Base-by-base conservation (phyloP, 2,329 filamentous ascomycete species). In the Aspergillus japonicus region DNA sequence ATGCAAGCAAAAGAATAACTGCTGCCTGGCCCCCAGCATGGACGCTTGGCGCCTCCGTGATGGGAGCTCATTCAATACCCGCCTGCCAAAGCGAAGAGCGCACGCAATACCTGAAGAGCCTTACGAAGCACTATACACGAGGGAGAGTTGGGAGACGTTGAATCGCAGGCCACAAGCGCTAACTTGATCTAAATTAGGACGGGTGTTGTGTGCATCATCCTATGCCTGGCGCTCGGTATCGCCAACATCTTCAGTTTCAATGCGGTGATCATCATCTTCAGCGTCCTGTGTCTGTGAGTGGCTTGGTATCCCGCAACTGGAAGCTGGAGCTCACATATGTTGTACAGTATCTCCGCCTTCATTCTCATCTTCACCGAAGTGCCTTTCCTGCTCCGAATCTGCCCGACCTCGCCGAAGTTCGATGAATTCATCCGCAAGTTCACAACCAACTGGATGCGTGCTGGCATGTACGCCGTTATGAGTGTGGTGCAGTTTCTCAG, bases 371-470 rank as follows among this genome's bases (percentile, higher is more conserved):
- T 95, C 78, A 84, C 94, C 73, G 91, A 99, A 77, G 89, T 99
- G 19, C 95, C 95, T 29, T 88, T 98, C 61, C 90, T 99, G 59
- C 88, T 99, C 63, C 91, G 95, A 78, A 97, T 99, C 81, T 99
- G 95, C 82, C 95, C 95, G 60, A 99, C 95, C 5, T 98, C 94
- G 14, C 78, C 88, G 65, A 87, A 85, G 66, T 99, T 99, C 80
- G 95, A 99, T 77, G 82, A 80, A 66, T 89, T 92, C 75, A 94
- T 99, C 77, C 92, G 94, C 78, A 89, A 86, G 72, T 91, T 99
- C 82, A 92, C 92, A 64, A 96, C 93, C 61, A 98, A 97, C 82
- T 98, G 93, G 82, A 96, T 95, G 88, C 92, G 95, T 78, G 94
- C 94, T 21, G 89, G 82, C 59, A 89, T 96, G 73, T 99, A 99